A percentile compares a stretch with the other conserved stretches of the same genome.
phyloP scores from a whole-genome alignment of 2,329 filamentous ascomycete species.

The Pestalotiopsis sp. region DNA sequence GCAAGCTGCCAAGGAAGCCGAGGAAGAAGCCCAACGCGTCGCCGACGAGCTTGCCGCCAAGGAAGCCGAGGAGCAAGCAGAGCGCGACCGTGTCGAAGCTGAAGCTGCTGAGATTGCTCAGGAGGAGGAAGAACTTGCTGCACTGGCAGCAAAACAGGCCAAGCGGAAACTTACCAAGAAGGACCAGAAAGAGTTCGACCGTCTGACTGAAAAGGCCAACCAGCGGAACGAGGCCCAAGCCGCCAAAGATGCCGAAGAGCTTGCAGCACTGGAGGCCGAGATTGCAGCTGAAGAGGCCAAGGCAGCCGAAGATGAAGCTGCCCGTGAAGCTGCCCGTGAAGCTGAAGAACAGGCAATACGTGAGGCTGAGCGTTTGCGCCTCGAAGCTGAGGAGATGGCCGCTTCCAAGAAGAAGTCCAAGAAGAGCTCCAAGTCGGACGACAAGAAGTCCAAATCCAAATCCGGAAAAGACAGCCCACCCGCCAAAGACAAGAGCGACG shows the following conservation, averaged over 20 bases:
- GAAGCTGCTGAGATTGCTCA: constrained; percentile 38
- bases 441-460: constrained; percentile 30
- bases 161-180: constrained; percentile 28
- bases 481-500: constrained; percentile 20
- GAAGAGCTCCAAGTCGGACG: constrained; percentile 36
- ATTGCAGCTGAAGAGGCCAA: constrained; percentile 17
- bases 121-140: constrained; percentile 38
- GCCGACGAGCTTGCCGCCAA: constrained; percentile 25
- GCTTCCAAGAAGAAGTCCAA: constrained; percentile 42
- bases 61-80: constrained; percentile 21
- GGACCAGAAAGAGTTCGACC: constrained; percentile 34
- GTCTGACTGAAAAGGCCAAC: constrained; percentile 33
- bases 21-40: constrained; percentile 18
- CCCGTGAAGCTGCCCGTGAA: constrained; percentile 17
- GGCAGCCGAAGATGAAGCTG: constrained; percentile 22
- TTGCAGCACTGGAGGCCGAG: constrained; percentile 25
- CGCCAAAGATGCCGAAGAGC: constrained; percentile 39
- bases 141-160: constrained; percentile 29
- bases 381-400: constrained; percentile 14
- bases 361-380: constrained; percentile 13
- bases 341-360: constrained; percentile 21
- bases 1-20: constrained; percentile 31
- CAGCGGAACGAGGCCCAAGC: constrained; percentile 34
- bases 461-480: neutral
- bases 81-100: constrained; percentile 24